Base-by-base conservation (phyloP, 1,284 basidiomycete species). In the Crucibulum parvulum region DNA sequence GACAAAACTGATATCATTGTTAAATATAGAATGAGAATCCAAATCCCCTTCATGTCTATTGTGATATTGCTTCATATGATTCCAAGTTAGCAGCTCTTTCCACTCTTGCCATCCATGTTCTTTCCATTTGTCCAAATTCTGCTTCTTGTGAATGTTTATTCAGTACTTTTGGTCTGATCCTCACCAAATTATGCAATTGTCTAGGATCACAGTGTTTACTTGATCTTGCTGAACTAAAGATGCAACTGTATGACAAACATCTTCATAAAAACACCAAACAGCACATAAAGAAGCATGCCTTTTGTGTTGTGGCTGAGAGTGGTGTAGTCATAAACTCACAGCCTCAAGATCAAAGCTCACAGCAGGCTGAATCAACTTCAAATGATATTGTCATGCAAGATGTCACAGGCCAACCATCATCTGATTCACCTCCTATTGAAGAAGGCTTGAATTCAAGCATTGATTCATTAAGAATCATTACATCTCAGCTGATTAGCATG, bases 61-160 rank as follows among this genome's bases (percentile, higher is more conserved):
- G 52, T 13, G 57, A 60, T 43, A 62, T 69, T 36, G 43, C n/a
- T 16, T 51, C 64, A 52, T 50, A 51, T 15, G 56, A 55, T 24
- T 18, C 41, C 18, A n/a, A 37, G 11, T 50, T 37, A 24, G 38
- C 69, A 37, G 62, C 67, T 4, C 53, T 74, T n/a, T 53, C 65
- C 16, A 7, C 24, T 6, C 62, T 78, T 46, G 69, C 69, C 24
- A 45, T 51, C 6, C 68, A 62, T 38, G 38, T 75, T 15, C 67
- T 76, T 10, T 69, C 69, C 1, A 69, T 78, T 18, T 72, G 63
- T 43, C 68, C 74, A 13, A 78, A 78, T 59, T 79, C 75, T 4
- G 75, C 76, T 16, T 78, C 75, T 8, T 77, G 75, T 55, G 69
- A 78, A 59, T 63, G 68, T 0, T 65, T 78, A 7, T 79, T 78